These are phyloP conservation scores for Tulasnella sp. DNA, from an alignment of 768 basidiomycete species.

Conservation along the genomic window DNA sequence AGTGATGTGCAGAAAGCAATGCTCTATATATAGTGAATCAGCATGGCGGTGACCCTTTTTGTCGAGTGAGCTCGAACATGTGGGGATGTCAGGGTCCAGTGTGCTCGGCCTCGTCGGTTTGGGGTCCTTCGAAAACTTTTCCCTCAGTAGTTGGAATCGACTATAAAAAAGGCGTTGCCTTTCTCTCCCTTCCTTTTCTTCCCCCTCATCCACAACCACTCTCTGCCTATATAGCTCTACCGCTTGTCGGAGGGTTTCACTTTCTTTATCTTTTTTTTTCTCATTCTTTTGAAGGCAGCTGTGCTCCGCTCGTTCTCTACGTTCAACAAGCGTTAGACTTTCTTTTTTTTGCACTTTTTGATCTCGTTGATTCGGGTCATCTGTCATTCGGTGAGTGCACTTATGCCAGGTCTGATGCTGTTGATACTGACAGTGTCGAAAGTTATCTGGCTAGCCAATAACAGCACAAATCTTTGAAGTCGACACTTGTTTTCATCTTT, in stretches of 20 bases:
- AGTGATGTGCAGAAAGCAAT: too few species aligned
- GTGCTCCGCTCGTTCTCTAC: slow-evolving; percentile 7
- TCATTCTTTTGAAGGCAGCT: slow-evolving; percentile 3
- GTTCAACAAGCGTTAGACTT: too few species aligned
- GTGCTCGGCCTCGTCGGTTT: too few species aligned
- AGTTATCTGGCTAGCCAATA: too few species aligned
- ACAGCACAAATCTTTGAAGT: not conserved
- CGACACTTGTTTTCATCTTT: too few species aligned
- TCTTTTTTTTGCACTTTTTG: not conserved
- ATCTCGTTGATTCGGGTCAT: slow-evolving; percentile 6
- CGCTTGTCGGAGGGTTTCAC: slow-evolving; percentile 5
- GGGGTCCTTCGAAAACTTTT: too few species aligned
- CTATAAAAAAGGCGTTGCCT: too few species aligned
- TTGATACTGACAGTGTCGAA: not conserved
- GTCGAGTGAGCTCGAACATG: too few species aligned
- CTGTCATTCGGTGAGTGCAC: not conserved
- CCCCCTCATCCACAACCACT: slow-evolving; percentile 1
- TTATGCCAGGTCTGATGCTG: not conserved
- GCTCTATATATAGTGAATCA: too few species aligned
- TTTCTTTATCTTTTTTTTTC: not conserved
- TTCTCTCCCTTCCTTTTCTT: not conserved
- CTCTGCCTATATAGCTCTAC: not conserved
- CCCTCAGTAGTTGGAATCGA: too few species aligned
- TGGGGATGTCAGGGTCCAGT: too few species aligned
- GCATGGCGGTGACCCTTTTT: too few species aligned